phyloP scores from a whole-genome alignment of 768 basidiomycete species.

The Dacryopinax primogenitus region DNA sequence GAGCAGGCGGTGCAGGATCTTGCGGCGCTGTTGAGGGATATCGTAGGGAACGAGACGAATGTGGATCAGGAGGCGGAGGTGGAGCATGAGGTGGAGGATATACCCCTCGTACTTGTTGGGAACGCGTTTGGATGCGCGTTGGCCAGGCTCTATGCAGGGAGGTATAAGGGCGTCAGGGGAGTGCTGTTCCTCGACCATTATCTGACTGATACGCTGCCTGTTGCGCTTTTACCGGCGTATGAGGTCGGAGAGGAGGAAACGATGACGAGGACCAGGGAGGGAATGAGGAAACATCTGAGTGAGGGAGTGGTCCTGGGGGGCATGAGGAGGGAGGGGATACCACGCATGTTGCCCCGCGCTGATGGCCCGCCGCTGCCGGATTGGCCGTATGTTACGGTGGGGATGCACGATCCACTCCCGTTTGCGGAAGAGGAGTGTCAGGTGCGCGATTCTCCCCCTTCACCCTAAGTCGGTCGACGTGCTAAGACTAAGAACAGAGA shows the following conservation, averaged over 20 bases:
- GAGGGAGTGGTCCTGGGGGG: background rate
- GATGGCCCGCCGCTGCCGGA: background rate
- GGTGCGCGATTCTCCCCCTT: background rate
- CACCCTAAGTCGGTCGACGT: background rate
- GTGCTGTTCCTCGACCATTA: background rate
- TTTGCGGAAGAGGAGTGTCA: background rate
- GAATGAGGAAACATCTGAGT: background rate
- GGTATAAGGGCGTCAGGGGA: background rate
- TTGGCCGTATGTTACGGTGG: background rate
- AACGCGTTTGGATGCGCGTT: background rate
- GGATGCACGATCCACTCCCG: constrained; percentile 2
- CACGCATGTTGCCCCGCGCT: background rate
- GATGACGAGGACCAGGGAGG: background rate
- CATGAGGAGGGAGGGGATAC: background rate
- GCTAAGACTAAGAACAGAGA: background rate
- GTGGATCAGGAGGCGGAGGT: background rate
- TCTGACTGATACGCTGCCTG: background rate
- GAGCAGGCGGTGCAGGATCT: background rate
- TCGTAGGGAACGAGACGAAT: constrained; percentile 1
- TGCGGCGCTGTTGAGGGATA: background rate
- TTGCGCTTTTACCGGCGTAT: background rate
- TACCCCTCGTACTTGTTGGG: background rate
- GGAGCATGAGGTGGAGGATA: constrained; percentile 5
- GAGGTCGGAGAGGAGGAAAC: background rate
- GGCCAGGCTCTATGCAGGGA: background rate